These are phyloP conservation scores for Funneliformis geosporum DNA, from an alignment of 192 early-diverging fungal species.

Conservation along the genomic window DNA sequence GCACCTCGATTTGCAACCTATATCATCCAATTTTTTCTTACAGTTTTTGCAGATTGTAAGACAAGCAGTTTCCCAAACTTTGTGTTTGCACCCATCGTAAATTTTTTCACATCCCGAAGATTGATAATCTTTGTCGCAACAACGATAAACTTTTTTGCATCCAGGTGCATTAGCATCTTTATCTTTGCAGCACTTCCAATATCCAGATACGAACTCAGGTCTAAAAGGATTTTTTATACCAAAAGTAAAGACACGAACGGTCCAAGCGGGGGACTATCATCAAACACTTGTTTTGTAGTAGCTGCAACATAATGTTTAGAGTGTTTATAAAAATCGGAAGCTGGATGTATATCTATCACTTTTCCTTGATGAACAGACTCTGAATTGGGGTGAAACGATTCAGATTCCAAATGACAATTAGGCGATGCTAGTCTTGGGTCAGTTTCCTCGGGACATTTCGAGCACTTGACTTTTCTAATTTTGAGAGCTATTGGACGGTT, in stretches of 20 bases:
- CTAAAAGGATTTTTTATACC: background rate
- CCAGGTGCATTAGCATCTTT: background rate
- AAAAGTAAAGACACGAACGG: slow-evolving; percentile 3
- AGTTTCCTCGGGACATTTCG: slow-evolving; percentile 18
- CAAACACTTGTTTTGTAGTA: background rate
- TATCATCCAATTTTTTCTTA: background rate
- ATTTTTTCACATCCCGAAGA: background rate
- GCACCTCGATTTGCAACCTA: slow-evolving; percentile 2
- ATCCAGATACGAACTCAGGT: background rate
- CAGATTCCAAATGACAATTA: slow-evolving; percentile 1
- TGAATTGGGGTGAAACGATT: background rate
- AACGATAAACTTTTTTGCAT: background rate
- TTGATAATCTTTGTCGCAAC: background rate
- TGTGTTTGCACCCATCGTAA: slow-evolving; percentile 4
- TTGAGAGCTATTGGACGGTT: background rate
- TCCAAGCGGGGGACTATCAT: slow-evolving; percentile 13
- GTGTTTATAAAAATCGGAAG: background rate
- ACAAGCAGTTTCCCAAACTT: background rate
- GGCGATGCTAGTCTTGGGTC: slow-evolving; percentile 5
- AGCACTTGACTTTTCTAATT: slow-evolving; percentile 6
- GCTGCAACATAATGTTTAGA: background rate
- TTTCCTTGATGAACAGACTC: background rate
- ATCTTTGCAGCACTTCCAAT: background rate
- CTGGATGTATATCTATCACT: background rate
- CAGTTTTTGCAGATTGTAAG: background rate